Evolutionary conservation across 2,329 filamentous ascomycete species (phyloP).

Genomic region (Epichloe typhina): DNA sequence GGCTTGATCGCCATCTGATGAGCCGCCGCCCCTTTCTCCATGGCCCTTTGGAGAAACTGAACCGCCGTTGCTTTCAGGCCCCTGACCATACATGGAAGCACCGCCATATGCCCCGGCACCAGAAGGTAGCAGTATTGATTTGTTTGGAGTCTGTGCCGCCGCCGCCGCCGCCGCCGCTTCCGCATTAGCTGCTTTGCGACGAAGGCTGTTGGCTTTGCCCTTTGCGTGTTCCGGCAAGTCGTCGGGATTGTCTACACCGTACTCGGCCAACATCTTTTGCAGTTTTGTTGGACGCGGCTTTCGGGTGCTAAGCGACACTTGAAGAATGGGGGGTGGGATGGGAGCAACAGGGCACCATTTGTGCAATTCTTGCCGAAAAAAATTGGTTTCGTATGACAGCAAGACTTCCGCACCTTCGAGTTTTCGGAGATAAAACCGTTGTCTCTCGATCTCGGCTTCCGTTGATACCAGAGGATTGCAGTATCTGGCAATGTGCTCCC

Average conservation of each 20-base stretch:
- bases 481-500: slow-evolving; percentile 65
- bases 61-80: slow-evolving; percentile 7
- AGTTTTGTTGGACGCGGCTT: slow-evolving; percentile 95
- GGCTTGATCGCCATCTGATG: slow-evolving; percentile 11
- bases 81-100: slow-evolving; percentile 13
- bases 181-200: slow-evolving; percentile 55
- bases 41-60: slow-evolving; percentile 2
- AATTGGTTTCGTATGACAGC: slow-evolving; percentile 88
- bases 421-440: slow-evolving; percentile 92
- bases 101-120: slow-evolving; percentile 12
- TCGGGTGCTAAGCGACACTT: slow-evolving; percentile 79
- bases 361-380: slow-evolving; percentile 89
- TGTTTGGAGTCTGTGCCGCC: slow-evolving; percentile 9
- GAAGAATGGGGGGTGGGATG: slow-evolving; percentile 75
- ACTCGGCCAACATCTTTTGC: slow-evolving; percentile 82
- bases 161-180: slow-evolving; percentile 33
- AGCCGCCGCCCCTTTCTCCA: not conserved
- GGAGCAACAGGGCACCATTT: slow-evolving; percentile 88
- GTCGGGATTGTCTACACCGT: slow-evolving; percentile 81
- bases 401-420: slow-evolving; percentile 94
- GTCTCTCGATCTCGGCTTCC: slow-evolving; percentile 73
- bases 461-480: slow-evolving; percentile 73
- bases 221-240: slow-evolving; percentile 75
- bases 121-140: slow-evolving; percentile 11
- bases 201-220: slow-evolving; percentile 60